phyloP scores from a whole-genome alignment of 169 alveolate species.

The Eimeria zaria region DNA sequence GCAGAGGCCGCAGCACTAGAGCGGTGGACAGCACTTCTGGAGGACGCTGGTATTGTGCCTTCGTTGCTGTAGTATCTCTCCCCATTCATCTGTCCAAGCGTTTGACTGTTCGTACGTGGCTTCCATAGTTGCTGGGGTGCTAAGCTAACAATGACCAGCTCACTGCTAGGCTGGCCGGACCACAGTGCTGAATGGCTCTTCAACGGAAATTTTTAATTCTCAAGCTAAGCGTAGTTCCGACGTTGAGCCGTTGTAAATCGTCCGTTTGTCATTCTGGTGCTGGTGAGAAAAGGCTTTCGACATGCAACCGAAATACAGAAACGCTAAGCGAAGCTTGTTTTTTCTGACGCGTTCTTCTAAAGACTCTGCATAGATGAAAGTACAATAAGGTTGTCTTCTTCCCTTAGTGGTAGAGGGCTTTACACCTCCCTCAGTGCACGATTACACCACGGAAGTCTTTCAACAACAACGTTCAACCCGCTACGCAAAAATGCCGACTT shows the following conservation, averaged over 20 bases:
- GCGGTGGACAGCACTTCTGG: slow-evolving; percentile 54
- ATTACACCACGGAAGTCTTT: background rate
- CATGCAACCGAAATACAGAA: background rate
- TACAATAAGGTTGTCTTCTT: background rate
- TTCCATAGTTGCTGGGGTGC: background rate
- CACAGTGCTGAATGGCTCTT: background rate
- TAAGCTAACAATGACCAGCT: background rate
- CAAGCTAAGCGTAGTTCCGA: background rate
- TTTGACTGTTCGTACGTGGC: background rate
- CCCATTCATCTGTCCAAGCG: background rate
- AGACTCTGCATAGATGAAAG: background rate
- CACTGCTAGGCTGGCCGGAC: background rate
- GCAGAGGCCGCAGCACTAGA: slow-evolving; percentile 39
- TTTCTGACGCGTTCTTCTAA: background rate
- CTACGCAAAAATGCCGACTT: background rate
- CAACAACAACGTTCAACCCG: background rate
- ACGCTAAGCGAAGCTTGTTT: too few species aligned
- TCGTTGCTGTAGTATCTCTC: background rate
- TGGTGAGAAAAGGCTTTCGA: background rate
- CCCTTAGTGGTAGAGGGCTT: background rate
- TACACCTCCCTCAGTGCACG: background rate
- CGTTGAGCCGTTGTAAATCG: background rate
- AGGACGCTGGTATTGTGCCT: slow-evolving; percentile 28
- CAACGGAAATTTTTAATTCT: background rate
- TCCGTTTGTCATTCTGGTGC: background rate